A percentile compares a stretch with the other conserved stretches of the same genome.
Conservation (phyloP, 495 filamentous ascomycete species). For the Geoglossum glabrum region DNA sequence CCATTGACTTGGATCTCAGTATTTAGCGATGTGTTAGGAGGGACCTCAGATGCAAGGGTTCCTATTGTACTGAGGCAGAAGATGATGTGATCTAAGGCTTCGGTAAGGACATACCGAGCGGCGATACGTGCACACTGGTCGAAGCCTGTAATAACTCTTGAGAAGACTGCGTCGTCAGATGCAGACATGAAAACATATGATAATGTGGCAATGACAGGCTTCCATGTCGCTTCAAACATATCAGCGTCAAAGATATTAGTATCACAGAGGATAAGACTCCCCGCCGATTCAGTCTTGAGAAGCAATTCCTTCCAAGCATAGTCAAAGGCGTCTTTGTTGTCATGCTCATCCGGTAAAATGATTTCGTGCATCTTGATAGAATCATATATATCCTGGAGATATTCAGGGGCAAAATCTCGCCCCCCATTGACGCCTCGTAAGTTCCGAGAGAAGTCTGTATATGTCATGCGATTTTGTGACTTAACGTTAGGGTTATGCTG, state of each 20-base stretch:
- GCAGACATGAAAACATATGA: constrained; percentile 99
- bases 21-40: constrained; percentile 73
- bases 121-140: constrained; percentile 92
- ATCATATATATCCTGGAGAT: constrained; percentile 73
- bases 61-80: constrained; percentile 79
- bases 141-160: constrained; percentile 79
- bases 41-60: constrained; percentile 50
- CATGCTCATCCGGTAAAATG: constrained; percentile 90
- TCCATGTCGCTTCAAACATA: constrained; percentile 96
- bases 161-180: constrained; percentile 92
- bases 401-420: constrained; percentile 66
- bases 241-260: constrained; percentile 92
- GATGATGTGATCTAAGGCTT: constrained; percentile 79
- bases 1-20: constrained; percentile 86
- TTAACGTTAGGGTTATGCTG: constrained; percentile 90
- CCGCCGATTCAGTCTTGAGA: constrained; percentile 59
- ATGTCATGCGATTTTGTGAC: constrained; percentile 57
- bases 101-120: constrained; percentile 61
- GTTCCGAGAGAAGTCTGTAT: constrained; percentile 64
- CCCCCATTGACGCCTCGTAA: constrained; percentile 73
- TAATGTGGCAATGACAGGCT: constrained; percentile 77
- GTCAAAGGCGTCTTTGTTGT: constrained; percentile 89
- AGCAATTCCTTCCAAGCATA: constrained; percentile 92
- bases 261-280: constrained; percentile 57
- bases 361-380: constrained; percentile 87